phyloP scores from a whole-genome alignment of 768 basidiomycete genomes.

The Agrocybe chaxingu region DNA sequence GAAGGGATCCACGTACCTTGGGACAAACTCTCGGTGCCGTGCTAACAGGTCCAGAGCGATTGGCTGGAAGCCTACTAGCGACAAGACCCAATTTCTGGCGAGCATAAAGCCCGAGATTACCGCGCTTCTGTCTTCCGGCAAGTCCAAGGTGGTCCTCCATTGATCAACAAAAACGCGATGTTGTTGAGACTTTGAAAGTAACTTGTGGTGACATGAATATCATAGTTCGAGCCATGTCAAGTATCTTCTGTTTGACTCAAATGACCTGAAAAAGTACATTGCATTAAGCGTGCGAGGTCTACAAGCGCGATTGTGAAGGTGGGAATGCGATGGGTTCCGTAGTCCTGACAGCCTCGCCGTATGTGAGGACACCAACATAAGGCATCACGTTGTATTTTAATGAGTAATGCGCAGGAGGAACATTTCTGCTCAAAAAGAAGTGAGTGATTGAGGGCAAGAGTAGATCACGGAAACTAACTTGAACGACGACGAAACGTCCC shows the following conservation, averaged over 20 bases:
- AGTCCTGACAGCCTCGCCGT: constrained; percentile 64
- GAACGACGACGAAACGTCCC: constrained; percentile 72
- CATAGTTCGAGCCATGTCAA: neutral
- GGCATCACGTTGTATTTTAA: constrained; percentile 93
- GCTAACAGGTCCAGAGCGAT: constrained; percentile 32
- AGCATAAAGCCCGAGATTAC: constrained; percentile 34
- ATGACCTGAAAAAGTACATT: constrained; percentile 8
- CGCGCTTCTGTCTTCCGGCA: neutral
- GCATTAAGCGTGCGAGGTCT: constrained; percentile 7
- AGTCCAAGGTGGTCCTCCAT: neutral
- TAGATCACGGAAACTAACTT: constrained; percentile 46
- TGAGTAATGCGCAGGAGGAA: constrained; percentile 61
- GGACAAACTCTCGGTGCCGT: constrained; percentile 37
- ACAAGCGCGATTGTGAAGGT: constrained; percentile 35
- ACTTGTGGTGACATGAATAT: neutral
- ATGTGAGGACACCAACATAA: constrained; percentile 75
- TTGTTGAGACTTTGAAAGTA: neutral
- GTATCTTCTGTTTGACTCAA: neutral
- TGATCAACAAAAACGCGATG: neutral
- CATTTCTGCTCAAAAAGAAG: constrained; percentile 41
- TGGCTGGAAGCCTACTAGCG: constrained; percentile 44
- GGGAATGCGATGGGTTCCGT: constrained; percentile 37
- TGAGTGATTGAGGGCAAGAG: constrained; percentile 1
- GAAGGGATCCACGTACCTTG: constrained; percentile 30
- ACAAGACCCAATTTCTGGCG: constrained; percentile 36